Evolutionary conservation across 2,329 filamentous ascomycete genomes (phyloP), one percentile per base, ranked within the genome.

Genomic region (Juglanconis oblonga): DNA sequence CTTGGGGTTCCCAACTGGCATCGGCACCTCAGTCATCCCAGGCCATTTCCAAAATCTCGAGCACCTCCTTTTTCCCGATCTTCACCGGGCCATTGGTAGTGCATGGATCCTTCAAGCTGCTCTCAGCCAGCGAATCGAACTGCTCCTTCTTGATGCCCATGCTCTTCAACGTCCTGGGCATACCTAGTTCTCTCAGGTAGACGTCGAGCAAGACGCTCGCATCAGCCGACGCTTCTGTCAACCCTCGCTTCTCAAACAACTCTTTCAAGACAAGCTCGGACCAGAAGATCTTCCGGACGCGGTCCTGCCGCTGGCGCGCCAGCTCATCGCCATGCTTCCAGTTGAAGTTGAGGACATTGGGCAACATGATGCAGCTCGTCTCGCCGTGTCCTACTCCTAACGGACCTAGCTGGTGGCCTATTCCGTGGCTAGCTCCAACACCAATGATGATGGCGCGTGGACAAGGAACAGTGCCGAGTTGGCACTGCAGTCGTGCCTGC

Each of bases 381-480:
- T 85, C 83, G 10, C 84, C 84, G 66, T 87, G 84, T 0, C 81
- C 79, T 2, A 87, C 83, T 0, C 83, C 83, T 3, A 83, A 68
- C 0, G 83, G 82, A 0, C 81, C 80, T 0, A 83, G 73, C 66
- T 81, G 79, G 66, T 83, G 80, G 4, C 79, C 79, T 60, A 83
- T 82, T 0, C 78, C 80, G 64, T 83, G 79, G 63, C 79, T 79
- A 4, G 76, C 78, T 1, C 78, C 80, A 40, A 47, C 5, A 17
- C 40, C 52, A 31, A 47, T 24, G 29, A 14, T 14, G 13, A 45
- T 3, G 1, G 40, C 52, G 2, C 52, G 52, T 4, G 52, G 29
- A 5, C 14, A 5, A n/a, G 45, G 24, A 10, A 17, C 31, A 8
- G 38, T 55, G 40, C 38, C 40, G 24, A 55, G 40, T 14, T 10